These are phyloP conservation scores for Starmera amethionina DNA, from an alignment of 805 yeast species.

Conservation along the genomic window DNA sequence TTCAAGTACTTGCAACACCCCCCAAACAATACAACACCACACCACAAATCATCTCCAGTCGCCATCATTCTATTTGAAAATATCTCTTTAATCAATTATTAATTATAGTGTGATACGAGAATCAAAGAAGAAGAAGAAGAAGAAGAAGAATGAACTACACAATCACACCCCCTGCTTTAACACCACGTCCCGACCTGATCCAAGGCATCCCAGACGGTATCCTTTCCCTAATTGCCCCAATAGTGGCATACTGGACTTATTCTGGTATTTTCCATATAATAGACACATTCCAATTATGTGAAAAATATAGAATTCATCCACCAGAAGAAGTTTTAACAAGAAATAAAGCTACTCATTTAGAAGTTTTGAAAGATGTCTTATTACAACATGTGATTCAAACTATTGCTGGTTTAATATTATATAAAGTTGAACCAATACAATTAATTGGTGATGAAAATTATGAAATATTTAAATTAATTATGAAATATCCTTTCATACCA, in stretches of 20 bases:
- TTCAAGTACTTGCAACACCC: too few relatives aligned
- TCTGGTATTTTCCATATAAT: slow-evolving; percentile 66
- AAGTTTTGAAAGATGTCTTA: slow-evolving; percentile 74
- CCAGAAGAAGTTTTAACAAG: slow-evolving; percentile 71
- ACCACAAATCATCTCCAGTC: too few relatives aligned
- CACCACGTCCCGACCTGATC: slow-evolving; percentile 34
- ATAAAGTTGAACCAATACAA: slow-evolving; percentile 46
- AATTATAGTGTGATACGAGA: too few relatives aligned
- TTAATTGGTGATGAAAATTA: slow-evolving; percentile 40
- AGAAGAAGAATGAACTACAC: too few relatives aligned
- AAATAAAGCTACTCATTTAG: slow-evolving; percentile 60
- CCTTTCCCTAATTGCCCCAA: slow-evolving; percentile 65
- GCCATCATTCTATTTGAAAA: too few relatives aligned
- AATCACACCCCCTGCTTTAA: slow-evolving; percentile 4
- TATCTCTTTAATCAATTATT: too few relatives aligned
- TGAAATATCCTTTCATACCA: slow-evolving; percentile 27
- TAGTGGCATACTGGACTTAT: slow-evolving; percentile 75
- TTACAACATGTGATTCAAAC: slow-evolving; percentile 83
- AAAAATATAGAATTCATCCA: slow-evolving; percentile 83
- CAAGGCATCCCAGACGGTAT: slow-evolving; percentile 62
- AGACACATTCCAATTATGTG: slow-evolving; percentile 69
- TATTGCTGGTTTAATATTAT: slow-evolving; percentile 49
- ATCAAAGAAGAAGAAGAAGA: too few relatives aligned
- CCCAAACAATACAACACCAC: too few relatives aligned
- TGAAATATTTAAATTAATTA: slow-evolving; percentile 35